Percentiles rank a stretch among this genome's conserved stretches.
Evolutionary conservation across 176 grass and related monocot species (phyloP).

Genomic region (Paspalum vaginatum): DNA sequence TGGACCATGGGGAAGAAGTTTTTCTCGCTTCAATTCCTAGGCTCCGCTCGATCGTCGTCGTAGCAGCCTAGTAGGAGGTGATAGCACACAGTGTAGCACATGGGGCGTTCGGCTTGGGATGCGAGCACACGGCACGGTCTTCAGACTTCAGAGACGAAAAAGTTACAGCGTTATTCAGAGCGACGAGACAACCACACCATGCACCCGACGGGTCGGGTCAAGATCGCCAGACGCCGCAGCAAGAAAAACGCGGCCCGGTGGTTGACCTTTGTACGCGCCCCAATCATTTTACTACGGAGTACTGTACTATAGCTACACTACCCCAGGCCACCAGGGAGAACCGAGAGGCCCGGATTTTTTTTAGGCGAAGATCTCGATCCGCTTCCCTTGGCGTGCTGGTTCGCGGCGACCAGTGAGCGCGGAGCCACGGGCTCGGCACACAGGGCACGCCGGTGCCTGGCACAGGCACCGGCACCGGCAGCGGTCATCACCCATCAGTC

Average conservation of each 20-base stretch:
- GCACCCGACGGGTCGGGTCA: not conserved
- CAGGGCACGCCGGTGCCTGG: too few species aligned
- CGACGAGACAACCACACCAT: not conserved
- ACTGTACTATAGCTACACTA: too few species aligned
- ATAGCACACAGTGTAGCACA: not conserved
- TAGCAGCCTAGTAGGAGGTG: not conserved
- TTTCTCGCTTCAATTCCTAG: not conserved
- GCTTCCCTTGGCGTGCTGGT: too few species aligned
- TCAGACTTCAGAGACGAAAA: not conserved
- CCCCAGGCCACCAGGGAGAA: too few species aligned
- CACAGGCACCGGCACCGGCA: too few species aligned
- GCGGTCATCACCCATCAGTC: too few species aligned
- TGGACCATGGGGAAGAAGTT: too few species aligned
- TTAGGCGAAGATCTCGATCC: too few species aligned
- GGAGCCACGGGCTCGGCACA: too few species aligned
- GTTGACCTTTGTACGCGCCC: conserved; percentile 40
- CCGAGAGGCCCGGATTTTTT: too few species aligned
- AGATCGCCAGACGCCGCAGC: conserved; percentile 21
- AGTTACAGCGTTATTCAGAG: not conserved
- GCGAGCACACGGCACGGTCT: conserved; percentile 7
- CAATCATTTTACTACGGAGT: conserved; percentile 21
- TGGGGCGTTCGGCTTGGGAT: conserved; percentile 25
- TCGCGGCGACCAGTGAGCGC: too few species aligned
- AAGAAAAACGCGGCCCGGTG: conserved; percentile 23
- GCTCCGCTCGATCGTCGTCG: not conserved